Evolutionary conservation across 2,329 filamentous ascomycete species (phyloP).

Genomic region (Blastomyces silverae): DNA sequence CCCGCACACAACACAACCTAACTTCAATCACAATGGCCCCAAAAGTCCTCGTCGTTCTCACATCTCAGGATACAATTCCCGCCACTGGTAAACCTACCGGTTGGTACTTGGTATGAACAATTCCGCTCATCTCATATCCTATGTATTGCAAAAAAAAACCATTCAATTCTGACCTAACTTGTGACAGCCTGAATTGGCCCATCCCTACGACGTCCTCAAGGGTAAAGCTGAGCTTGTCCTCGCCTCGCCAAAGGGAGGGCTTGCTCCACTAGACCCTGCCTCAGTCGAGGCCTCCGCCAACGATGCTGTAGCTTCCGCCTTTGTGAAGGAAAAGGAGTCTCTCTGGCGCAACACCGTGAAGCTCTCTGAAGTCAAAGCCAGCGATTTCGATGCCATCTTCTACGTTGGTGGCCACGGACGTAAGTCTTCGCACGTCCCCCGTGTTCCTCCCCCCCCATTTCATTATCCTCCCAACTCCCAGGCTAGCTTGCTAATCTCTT

Average conservation of each 20-base stretch:
- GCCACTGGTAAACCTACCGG: constrained; percentile 51
- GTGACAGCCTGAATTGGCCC: constrained; percentile 53
- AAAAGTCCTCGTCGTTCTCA: constrained; percentile 65
- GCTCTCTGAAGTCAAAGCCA: constrained; percentile 51
- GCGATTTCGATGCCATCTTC: constrained; percentile 59
- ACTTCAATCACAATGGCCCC: constrained; percentile 29
- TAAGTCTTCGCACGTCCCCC: constrained; percentile 29
- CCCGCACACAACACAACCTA: background rate
- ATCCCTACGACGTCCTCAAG: constrained; percentile 55
- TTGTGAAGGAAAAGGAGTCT: constrained; percentile 50
- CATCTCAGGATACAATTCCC: constrained; percentile 50
- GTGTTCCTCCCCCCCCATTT: background rate
- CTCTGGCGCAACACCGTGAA: constrained; percentile 59
- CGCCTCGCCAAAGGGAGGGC: constrained; percentile 57
- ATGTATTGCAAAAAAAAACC: background rate
- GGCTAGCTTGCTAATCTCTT: background rate
- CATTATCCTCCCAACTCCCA: background rate
- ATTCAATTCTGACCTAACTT: background rate
- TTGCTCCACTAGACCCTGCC: constrained; percentile 54
- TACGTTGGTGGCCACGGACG: constrained; percentile 55
- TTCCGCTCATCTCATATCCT: background rate
- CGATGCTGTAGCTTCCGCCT: constrained; percentile 49
- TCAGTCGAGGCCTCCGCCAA: constrained; percentile 51
- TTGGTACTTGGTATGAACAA: constrained; percentile 57
- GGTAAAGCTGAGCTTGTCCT: constrained; percentile 51